phyloP scores from a whole-genome alignment of 2,329 filamentous ascomycete genomes.

The Gliomastix tumulicola region DNA sequence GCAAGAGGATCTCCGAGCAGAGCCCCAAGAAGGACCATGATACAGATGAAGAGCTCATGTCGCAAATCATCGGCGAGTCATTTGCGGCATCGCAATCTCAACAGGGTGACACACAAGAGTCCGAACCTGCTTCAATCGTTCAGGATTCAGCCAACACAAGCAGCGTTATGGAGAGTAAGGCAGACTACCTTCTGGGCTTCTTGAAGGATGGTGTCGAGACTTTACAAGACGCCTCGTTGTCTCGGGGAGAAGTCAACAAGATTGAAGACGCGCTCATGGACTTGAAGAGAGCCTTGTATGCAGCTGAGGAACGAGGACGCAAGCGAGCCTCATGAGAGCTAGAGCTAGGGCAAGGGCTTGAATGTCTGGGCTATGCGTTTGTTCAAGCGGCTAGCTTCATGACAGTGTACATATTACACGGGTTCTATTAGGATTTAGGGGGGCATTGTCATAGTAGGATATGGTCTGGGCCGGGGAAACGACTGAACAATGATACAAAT shows the following conservation, averaged over 20 bases:
- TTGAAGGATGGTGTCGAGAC: conserved; percentile 40
- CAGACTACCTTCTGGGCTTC: conserved; percentile 18
- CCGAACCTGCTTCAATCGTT: background rate
- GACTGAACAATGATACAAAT: too few relatives aligned
- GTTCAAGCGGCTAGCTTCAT: too few relatives aligned
- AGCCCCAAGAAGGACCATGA: conserved; percentile 17
- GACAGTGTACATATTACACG: too few relatives aligned
- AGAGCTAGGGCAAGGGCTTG: too few relatives aligned
- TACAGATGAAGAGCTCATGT: conserved; percentile 32
- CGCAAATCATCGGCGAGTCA: conserved; percentile 32
- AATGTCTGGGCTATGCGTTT: too few relatives aligned
- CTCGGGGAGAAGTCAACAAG: conserved; percentile 58
- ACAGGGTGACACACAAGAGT: conserved; percentile 1
- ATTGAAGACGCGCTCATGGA: conserved; percentile 77
- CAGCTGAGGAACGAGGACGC: conserved; percentile 32
- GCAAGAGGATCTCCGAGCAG: background rate
- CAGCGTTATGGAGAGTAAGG: conserved; percentile 7
- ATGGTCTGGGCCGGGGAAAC: too few relatives aligned
- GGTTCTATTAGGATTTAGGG: too few relatives aligned
- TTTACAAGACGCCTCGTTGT: conserved; percentile 52
- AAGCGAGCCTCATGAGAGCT: background rate
- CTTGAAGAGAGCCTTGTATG: conserved; percentile 66
- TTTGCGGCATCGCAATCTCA: conserved; percentile 26
- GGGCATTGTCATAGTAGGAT: too few relatives aligned
- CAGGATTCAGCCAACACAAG: too few relatives aligned